Conservation (phyloP, 106 monocot genomes). For the Dendrobium nobile region DNA sequence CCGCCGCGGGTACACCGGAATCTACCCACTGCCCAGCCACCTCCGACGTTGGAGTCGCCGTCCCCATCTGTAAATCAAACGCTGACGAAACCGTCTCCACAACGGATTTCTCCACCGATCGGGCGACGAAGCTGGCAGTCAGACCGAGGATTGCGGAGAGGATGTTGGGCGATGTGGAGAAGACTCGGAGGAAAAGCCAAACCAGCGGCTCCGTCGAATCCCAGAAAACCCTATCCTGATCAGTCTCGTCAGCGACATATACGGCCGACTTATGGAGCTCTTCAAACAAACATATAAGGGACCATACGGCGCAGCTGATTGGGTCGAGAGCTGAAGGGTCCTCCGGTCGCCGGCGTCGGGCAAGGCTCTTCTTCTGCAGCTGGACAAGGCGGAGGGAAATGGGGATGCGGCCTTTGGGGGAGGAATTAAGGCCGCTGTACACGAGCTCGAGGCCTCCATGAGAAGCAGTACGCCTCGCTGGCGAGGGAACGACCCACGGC, state of each 20-base stretch:
- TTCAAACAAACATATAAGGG: conserved; percentile 31
- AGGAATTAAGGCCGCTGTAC: not conserved
- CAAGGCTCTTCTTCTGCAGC: conserved; percentile 30
- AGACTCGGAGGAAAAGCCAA: conserved; percentile 47
- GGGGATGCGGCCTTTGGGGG: conserved; percentile 21
- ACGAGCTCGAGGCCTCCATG: not conserved
- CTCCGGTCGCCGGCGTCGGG: not conserved
- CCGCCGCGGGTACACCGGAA: not conserved
- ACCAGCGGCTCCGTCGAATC: conserved; percentile 27
- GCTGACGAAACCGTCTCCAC: not conserved
- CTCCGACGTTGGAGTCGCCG: not conserved
- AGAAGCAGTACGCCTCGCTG: conserved; percentile 11
- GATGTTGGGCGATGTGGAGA: conserved; percentile 42
- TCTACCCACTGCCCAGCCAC: not conserved
- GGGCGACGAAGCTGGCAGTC: conserved; percentile 23
- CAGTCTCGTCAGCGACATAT: not conserved
- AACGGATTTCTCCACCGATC: conserved; percentile 10
- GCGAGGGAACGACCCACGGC: conserved; percentile 37
- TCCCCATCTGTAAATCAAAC: conserved; percentile 2
- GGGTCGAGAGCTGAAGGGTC: conserved; percentile 7
- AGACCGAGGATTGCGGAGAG: conserved; percentile 23
- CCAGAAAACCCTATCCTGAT: conserved; percentile 4
- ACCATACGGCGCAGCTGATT: conserved; percentile 21
- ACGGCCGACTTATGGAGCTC: conserved; percentile 29
- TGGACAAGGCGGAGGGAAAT: conserved; percentile 44